Conservation (phyloP, 257 asterid species). For the Solanum sparsipilum region DNA sequence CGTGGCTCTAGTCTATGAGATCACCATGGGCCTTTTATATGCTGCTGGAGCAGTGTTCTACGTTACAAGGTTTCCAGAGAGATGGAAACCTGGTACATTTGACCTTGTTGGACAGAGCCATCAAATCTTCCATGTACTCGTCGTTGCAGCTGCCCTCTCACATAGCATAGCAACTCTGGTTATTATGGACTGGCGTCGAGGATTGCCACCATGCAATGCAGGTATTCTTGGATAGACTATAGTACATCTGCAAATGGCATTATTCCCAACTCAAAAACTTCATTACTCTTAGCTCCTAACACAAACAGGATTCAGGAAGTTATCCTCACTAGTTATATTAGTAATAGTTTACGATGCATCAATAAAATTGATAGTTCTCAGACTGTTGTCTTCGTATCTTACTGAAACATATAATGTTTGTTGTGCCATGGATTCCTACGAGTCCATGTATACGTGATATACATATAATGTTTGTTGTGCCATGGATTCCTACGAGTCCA, state of each 20-base stretch:
- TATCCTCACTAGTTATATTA: background rate
- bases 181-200: slow-evolving; percentile 72
- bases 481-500: too few relatives aligned
- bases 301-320: background rate
- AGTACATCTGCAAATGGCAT: background rate
- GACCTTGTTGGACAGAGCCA: slow-evolving; percentile 93
- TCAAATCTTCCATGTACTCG: slow-evolving; percentile 78
- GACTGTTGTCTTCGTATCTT: background rate
- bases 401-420: background rate
- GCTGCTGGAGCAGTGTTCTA: slow-evolving; percentile 66
- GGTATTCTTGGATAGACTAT: background rate
- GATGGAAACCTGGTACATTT: slow-evolving; percentile 80
- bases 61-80: slow-evolving; percentile 70
- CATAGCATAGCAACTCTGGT: slow-evolving; percentile 60
- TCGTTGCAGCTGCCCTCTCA: slow-evolving; percentile 71
- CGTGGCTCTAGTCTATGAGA: slow-evolving; percentile 59
- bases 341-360: background rate
- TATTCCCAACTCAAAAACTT: background rate
- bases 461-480: background rate
- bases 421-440: background rate
- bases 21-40: slow-evolving; percentile 64
- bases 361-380: background rate
- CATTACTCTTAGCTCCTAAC: background rate
- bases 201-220: slow-evolving; percentile 19
- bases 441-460: too few relatives aligned